phyloP scores from a whole-genome alignment of 75 land plant genomes.

The Ceratopteris richardii region DNA sequence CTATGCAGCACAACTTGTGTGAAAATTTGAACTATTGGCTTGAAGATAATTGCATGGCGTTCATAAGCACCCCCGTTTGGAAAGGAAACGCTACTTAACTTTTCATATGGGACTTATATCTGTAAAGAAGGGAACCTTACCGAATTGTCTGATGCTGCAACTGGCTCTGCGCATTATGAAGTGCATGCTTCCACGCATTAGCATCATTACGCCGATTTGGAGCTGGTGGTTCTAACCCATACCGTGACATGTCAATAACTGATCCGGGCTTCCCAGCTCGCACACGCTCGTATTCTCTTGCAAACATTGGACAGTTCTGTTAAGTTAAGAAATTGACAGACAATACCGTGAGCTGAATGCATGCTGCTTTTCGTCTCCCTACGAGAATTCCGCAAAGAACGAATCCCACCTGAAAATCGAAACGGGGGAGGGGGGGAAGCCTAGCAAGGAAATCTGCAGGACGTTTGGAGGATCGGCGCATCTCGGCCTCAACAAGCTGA shows the following conservation, averaged over 20 bases:
- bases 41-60: too few species aligned
- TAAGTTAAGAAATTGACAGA: not conserved
- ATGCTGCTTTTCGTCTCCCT: too few species aligned
- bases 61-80: too few species aligned
- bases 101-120: too few species aligned
- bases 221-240: conserved; percentile 72
- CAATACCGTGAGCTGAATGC: too few species aligned
- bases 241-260: conserved; percentile 57
- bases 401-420: conserved; percentile 44
- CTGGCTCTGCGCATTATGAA: conserved; percentile 67
- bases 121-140: conserved; percentile 15
- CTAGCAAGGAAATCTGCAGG: conserved; percentile 80
- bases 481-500: conserved; percentile 77
- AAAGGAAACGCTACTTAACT: too few species aligned
- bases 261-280: conserved; percentile 80
- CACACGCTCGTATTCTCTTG: conserved; percentile 81
- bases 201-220: conserved; percentile 61
- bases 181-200: conserved; percentile 67
- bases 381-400: too few species aligned
- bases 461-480: conserved; percentile 58
- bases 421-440: conserved; percentile 48
- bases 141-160: conserved; percentile 74
- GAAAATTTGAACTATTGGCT: too few species aligned
- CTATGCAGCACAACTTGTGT: too few species aligned
- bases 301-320: conserved; percentile 85